These are phyloP conservation scores for Termitomyces titanicus DNA, from an alignment of 768 basidiomycete species.

Conservation along the genomic window DNA sequence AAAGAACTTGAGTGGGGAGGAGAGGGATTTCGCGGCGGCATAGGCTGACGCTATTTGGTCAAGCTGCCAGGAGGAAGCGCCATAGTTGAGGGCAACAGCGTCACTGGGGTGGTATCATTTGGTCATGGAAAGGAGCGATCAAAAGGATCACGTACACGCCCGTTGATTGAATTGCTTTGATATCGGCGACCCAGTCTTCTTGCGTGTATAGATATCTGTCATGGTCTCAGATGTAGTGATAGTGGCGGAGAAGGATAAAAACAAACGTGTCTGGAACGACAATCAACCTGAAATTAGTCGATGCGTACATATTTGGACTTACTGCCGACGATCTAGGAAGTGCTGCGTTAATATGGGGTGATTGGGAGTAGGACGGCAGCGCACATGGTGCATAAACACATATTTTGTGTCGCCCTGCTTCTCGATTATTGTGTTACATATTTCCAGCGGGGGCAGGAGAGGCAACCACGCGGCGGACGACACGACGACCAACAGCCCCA, in stretches of 20 bases:
- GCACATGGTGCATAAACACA: constrained; percentile 50
- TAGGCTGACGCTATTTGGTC: constrained; percentile 46
- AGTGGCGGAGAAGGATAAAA: background rate
- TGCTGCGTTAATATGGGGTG: background rate
- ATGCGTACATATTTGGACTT: constrained; percentile 15
- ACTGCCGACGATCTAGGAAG: constrained; percentile 43
- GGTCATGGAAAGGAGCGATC: background rate
- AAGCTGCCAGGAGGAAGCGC: constrained; percentile 49
- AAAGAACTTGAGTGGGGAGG: constrained; percentile 48
- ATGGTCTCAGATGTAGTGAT: background rate
- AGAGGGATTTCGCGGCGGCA: constrained; percentile 40
- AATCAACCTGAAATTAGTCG: background rate
- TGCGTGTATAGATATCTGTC: constrained; percentile 36
- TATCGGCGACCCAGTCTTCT: constrained; percentile 39
- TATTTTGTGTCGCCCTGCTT: constrained; percentile 44
- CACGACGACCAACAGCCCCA: background rate
- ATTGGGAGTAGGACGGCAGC: constrained; percentile 11
- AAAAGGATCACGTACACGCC: constrained; percentile 33
- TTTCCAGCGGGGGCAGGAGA: background rate
- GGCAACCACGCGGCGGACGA: background rate
- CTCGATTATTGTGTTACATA: constrained; percentile 10
- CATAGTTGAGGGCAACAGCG: constrained; percentile 63
- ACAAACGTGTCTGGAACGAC: constrained; percentile 38
- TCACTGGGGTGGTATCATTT: constrained; percentile 38
- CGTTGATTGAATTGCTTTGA: constrained; percentile 35